phyloP scores from a whole-genome alignment of 2,329 filamentous ascomycete genomes.

The Calonectria montana region DNA sequence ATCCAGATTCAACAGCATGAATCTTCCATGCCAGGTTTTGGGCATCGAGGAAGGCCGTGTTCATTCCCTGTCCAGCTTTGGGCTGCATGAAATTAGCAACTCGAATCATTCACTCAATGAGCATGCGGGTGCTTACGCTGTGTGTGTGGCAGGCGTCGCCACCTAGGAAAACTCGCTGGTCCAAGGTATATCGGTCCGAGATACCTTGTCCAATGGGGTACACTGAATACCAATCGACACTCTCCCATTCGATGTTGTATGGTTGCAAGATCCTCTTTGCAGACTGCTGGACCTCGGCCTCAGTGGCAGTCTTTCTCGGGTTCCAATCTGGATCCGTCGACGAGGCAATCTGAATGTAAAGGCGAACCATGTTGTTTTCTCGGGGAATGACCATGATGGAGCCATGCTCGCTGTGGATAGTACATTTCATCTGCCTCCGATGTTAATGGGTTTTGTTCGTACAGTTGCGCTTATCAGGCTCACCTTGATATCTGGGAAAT shows the following conservation, averaged over 20 bases:
- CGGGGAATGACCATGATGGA: conserved; percentile 85
- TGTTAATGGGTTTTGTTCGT: conserved; percentile 54
- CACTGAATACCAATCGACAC: conserved; percentile 79
- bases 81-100: conserved; percentile 62
- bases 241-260: conserved; percentile 75
- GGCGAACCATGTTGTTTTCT: conserved; percentile 74
- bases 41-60: conserved; percentile 82
- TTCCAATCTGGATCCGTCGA: conserved; percentile 71
- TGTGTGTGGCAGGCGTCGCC: conserved; percentile 86
- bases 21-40: conserved; percentile 97
- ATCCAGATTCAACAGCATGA: conserved; percentile 86
- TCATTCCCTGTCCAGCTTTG: conserved; percentile 85
- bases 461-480: conserved; percentile 17
- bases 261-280: conserved; percentile 75
- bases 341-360: conserved; percentile 76
- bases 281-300: conserved; percentile 71
- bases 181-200: conserved; percentile 73
- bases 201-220: conserved; percentile 83
- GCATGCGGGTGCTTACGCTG: conserved; percentile 63
- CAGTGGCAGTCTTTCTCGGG: conserved; percentile 71
- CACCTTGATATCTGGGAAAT: conserved; percentile 83
- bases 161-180: conserved; percentile 78
- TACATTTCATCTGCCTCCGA: conserved; percentile 72
- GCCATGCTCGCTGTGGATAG: conserved; percentile 78
- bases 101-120: conserved; percentile 50